Evolutionary conservation across 2,329 filamentous ascomycete species (phyloP), one percentile per base, ranked within the genome.

Genomic region (Aspergillus brasiliensis): DNA sequence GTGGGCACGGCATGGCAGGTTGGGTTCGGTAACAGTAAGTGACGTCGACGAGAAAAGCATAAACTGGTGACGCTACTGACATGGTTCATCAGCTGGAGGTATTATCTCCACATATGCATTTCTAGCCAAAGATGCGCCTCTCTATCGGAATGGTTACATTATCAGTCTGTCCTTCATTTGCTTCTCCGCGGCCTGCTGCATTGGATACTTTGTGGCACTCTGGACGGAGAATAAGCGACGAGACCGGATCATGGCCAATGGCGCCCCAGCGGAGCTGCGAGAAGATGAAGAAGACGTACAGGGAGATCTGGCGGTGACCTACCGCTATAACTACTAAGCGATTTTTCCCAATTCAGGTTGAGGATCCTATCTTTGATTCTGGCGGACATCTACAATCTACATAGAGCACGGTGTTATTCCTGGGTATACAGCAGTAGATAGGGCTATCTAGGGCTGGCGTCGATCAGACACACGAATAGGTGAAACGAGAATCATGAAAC

Each of bases 1-100:
- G 84, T 92, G 15, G 90, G 90, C 11, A 86, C 86, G 8, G 90
- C 88, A 1, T 92, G 88, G 88, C 90, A 92, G 73, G 82, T 93
- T 46, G 88, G 88, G 0, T 91, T 92, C 65, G 90, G 90, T 10
- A 93, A 92, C 68, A 77, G 73, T 76, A 65, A 61, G 73, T 69
- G 13, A 25, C 25, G 25, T 49, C 25, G 46, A 49, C 46, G 25
- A 15, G 11, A 5, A 28, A 42, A 38, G 6, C 23, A 48, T 28
- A 42, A 42, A 27, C 23, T 3, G 25, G 42, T 15, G 37, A 19
- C 15, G 31, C 40, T n/a, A 19, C 63, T 66, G 52, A 65, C 57
- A 51, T 27, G 17, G 31, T 25, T 31, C 5, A 34, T 34, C 52
- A 75, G 86, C 92, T 38, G 90, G 90, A 44, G 91, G 90, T 25